Percentiles rank a stretch among this genome's conserved stretches.
Conservation (phyloP, 805 yeast genomes). For the Cyberlindnera galapagoensis region DNA sequence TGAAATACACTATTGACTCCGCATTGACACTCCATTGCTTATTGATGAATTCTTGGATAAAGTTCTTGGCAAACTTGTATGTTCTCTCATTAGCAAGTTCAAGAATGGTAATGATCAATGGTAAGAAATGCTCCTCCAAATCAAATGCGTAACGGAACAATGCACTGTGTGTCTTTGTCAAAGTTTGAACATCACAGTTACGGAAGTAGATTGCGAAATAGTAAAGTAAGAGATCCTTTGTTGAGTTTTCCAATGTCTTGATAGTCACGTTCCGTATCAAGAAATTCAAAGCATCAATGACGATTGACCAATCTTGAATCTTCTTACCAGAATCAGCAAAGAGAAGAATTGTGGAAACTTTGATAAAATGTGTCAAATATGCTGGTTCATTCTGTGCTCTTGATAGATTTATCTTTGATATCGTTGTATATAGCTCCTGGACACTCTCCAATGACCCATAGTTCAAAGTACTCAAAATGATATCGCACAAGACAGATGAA, state of each 20-base stretch:
- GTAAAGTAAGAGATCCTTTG: constrained; percentile 30
- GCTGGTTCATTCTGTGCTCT: constrained; percentile 12
- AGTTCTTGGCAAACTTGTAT: constrained; percentile 35
- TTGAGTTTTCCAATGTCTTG: constrained; percentile 1
- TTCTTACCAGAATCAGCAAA: constrained; percentile 71
- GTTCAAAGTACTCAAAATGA: constrained; percentile 44
- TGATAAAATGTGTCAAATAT: constrained; percentile 15
- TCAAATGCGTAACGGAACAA: constrained; percentile 35
- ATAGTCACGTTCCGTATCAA: constrained; percentile 4
- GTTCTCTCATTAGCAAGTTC: constrained; percentile 39
- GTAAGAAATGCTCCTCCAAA: constrained; percentile 32
- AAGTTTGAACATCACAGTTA: constrained; percentile 42
- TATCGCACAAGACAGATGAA: constrained; percentile 49
- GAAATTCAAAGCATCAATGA: constrained; percentile 20
- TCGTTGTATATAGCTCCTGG: constrained; percentile 33
- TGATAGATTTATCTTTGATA: constrained; percentile 20
- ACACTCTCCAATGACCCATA: constrained; percentile 49
- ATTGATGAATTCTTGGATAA: constrained; percentile 43
- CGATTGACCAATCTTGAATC: constrained; percentile 43
- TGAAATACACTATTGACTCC: constrained; percentile 35
- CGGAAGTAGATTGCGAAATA: constrained; percentile 45
- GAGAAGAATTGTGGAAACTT: constrained; percentile 39
- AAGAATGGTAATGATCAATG: constrained; percentile 41
- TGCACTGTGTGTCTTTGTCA: constrained; percentile 40
- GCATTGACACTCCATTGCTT: constrained; percentile 32